phyloP scores from a whole-genome alignment of 2,329 filamentous ascomycete genomes.

The Penicillium brevicompactum region DNA sequence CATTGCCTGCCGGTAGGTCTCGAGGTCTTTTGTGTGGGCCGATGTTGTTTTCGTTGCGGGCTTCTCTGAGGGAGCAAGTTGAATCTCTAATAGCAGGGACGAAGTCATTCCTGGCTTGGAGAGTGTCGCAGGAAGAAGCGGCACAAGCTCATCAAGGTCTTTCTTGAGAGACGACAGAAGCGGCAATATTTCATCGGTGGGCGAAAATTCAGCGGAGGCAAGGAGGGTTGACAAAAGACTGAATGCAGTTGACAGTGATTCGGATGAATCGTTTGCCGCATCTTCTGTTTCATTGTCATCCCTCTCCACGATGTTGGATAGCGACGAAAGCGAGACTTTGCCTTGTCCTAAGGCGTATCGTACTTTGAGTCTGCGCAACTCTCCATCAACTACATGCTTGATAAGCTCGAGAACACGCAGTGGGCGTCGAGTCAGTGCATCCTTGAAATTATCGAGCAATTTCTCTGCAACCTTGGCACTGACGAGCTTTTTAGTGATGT shows the following conservation, averaged over 20 bases:
- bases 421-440: slow-evolving; percentile 44
- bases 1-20: slow-evolving; percentile 45
- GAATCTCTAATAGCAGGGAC: slow-evolving; percentile 47
- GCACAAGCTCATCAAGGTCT: slow-evolving; percentile 39
- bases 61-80: slow-evolving; percentile 33
- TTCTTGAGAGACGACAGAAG: slow-evolving; percentile 37
- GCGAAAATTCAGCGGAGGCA: slow-evolving; percentile 43
- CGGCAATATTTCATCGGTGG: slow-evolving; percentile 31
- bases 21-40: slow-evolving; percentile 38
- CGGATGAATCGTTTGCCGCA: slow-evolving; percentile 31
- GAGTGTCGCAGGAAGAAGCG: slow-evolving; percentile 34
- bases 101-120: slow-evolving; percentile 43
- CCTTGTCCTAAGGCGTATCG: slow-evolving; percentile 4
- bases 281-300: slow-evolving; percentile 17
- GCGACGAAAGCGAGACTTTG: slow-evolving; percentile 36
- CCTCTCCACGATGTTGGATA: slow-evolving; percentile 36
- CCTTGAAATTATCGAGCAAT: slow-evolving; percentile 45
- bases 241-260: slow-evolving; percentile 44
- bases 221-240: slow-evolving; percentile 47
- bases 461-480: slow-evolving; percentile 46
- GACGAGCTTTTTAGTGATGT: slow-evolving; percentile 39
- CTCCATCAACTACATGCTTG: slow-evolving; percentile 44
- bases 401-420: slow-evolving; percentile 44
- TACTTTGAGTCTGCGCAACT: slow-evolving; percentile 24
- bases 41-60: slow-evolving; percentile 21